phyloP scores from a whole-genome alignment of 441 rosid species.

The Adansonia gregorii region DNA sequence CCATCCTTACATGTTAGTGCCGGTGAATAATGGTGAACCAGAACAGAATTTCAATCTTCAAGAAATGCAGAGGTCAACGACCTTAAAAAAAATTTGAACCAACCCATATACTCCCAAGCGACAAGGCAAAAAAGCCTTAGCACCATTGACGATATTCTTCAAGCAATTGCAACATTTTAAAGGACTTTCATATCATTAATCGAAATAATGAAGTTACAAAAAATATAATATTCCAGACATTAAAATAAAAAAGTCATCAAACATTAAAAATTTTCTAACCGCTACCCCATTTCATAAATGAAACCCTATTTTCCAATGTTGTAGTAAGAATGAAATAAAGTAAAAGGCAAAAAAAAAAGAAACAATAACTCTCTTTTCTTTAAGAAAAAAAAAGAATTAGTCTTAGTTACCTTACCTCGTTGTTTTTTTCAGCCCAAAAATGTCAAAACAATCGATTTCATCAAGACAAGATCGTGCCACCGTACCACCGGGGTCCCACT shows the following conservation, averaged over 20 bases:
- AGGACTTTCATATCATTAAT: background rate
- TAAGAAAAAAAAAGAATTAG: background rate
- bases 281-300: background rate
- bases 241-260: background rate
- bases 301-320: background rate
- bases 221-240: background rate
- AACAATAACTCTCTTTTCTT: background rate
- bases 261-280: background rate
- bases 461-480: conserved; percentile 28
- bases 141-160: background rate
- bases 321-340: background rate
- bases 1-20: background rate
- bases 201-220: background rate
- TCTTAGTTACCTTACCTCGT: conserved; percentile 16
- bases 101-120: background rate
- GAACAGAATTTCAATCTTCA: background rate
- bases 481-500: conserved; percentile 10
- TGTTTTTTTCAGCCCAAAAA: background rate
- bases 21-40: background rate
- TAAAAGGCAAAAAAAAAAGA: no score
- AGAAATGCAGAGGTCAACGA: background rate
- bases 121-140: background rate
- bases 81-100: background rate
- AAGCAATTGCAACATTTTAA: background rate
- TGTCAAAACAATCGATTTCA: conserved; percentile 9